phyloP scores from a whole-genome alignment of 495 filamentous ascomycete genomes.

The Xylaria scruposa region DNA sequence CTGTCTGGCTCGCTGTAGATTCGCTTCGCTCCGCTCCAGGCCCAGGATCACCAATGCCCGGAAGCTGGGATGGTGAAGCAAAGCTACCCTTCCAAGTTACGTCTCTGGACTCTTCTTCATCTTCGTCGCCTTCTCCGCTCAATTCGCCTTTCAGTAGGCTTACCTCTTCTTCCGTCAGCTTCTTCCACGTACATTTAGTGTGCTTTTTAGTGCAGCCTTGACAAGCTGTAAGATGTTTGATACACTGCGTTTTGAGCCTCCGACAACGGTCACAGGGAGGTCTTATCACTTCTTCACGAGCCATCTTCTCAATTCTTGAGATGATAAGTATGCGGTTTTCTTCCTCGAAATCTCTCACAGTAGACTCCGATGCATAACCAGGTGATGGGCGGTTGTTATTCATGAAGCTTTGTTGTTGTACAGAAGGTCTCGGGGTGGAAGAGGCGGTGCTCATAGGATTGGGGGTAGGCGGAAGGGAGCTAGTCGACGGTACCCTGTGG shows the following conservation, averaged over 20 bases:
- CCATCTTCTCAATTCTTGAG: slow-evolving; percentile 74
- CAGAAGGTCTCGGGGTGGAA: slow-evolving; percentile 37
- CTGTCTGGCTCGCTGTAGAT: slow-evolving; percentile 26
- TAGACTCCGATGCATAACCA: slow-evolving; percentile 34
- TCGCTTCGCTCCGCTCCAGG: slow-evolving; percentile 35
- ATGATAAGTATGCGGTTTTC: slow-evolving; percentile 69
- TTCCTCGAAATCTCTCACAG: slow-evolving; percentile 35
- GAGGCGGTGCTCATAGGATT: slow-evolving; percentile 37
- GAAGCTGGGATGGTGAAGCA: slow-evolving; percentile 28
- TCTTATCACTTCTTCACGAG: slow-evolving; percentile 71
- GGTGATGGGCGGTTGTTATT: slow-evolving; percentile 40
- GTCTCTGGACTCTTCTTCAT: slow-evolving; percentile 36
- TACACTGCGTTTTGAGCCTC: slow-evolving; percentile 77
- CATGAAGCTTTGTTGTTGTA: slow-evolving; percentile 36
- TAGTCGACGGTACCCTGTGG: slow-evolving; percentile 36
- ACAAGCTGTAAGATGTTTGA: slow-evolving; percentile 86
- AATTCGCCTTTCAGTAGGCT: slow-evolving; percentile 39
- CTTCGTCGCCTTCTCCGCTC: slow-evolving; percentile 35
- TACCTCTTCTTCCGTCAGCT: slow-evolving; percentile 74
- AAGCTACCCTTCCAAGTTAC: slow-evolving; percentile 28
- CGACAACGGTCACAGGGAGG: slow-evolving; percentile 87
- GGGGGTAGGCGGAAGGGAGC: slow-evolving; percentile 41
- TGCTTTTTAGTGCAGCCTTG: slow-evolving; percentile 89
- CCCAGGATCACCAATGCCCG: slow-evolving; percentile 32
- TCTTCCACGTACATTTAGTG: slow-evolving; percentile 82